Conservation (phyloP, 2,329 filamentous ascomycete species). For the Ophiostoma novo-ulmi region DNA sequence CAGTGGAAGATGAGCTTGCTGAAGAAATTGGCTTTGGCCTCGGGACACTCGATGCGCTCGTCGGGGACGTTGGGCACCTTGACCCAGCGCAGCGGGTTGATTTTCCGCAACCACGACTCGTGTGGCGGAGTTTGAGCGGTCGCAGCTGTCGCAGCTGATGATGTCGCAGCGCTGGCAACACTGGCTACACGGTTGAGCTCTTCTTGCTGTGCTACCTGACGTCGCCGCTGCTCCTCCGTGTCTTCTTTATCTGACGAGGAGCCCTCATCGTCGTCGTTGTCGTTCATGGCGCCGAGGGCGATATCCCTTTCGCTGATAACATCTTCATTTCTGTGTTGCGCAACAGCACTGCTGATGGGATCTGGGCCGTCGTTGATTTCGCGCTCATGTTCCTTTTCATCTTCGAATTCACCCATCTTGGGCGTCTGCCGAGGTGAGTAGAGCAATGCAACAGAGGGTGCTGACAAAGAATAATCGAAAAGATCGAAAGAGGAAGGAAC, state of each 20-base stretch:
- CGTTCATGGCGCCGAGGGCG: conserved; percentile 34
- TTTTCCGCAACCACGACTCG: conserved; percentile 59
- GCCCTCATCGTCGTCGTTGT: conserved; percentile 28
- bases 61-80: conserved; percentile 51
- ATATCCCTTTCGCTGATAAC: conserved; percentile 27
- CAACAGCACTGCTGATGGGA: conserved; percentile 23
- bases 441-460: neutral
- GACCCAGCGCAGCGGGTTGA: conserved; percentile 60
- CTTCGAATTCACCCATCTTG: conserved; percentile 25
- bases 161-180: conserved; percentile 23
- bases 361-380: conserved; percentile 26
- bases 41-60: conserved; percentile 53
- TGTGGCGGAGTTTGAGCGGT: conserved; percentile 29
- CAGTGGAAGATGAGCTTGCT: conserved; percentile 79
- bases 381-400: conserved; percentile 27
- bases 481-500: conserved; percentile 1
- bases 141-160: neutral
- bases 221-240: conserved; percentile 21
- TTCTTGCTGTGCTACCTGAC: conserved; percentile 20
- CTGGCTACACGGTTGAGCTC: conserved; percentile 42
- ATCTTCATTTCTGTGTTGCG: conserved; percentile 21
- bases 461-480: neutral
- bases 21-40: conserved; percentile 68
- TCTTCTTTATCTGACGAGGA: conserved; percentile 33
- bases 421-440: neutral